Evolutionary conservation across 495 filamentous ascomycete species (phyloP).

Genomic region (Aspergillus kassunensis): DNA sequence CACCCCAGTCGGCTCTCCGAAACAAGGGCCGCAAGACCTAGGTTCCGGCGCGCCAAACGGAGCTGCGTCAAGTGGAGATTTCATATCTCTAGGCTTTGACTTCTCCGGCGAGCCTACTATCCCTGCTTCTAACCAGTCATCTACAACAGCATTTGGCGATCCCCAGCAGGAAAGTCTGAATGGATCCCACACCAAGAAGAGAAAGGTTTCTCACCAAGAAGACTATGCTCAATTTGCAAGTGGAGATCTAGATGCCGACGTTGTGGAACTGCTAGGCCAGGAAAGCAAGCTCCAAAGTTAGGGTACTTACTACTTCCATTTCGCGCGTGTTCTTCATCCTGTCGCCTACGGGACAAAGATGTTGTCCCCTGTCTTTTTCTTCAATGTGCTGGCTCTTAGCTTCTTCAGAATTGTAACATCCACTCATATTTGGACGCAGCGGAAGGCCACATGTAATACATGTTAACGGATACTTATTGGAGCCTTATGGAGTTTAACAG

Average conservation of each 20-base stretch:
- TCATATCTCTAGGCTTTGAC: conserved; percentile 21
- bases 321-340: not conserved
- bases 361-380: too few relatives aligned
- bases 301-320: not conserved
- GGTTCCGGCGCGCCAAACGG: conserved; percentile 23
- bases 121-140: conserved; percentile 42
- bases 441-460: too few relatives aligned
- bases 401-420: too few relatives aligned
- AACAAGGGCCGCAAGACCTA: conserved; percentile 24
- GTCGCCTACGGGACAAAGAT: not conserved
- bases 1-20: conserved; percentile 45
- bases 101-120: conserved; percentile 38
- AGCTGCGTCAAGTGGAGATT: conserved; percentile 19
- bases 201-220: conserved; percentile 68
- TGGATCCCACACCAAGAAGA: conserved; percentile 58
- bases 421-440: too few relatives aligned
- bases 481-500: too few relatives aligned
- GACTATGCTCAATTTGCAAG: conserved; percentile 66
- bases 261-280: conserved; percentile 71
- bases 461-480: too few relatives aligned
- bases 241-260: conserved; percentile 73
- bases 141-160: conserved; percentile 36
- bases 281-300: conserved; percentile 28
- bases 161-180: conserved; percentile 32
- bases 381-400: too few relatives aligned